These are phyloP conservation scores for Pugionium cornutum DNA, from an alignment of 345 rosid genomes.

Conservation along the genomic window DNA sequence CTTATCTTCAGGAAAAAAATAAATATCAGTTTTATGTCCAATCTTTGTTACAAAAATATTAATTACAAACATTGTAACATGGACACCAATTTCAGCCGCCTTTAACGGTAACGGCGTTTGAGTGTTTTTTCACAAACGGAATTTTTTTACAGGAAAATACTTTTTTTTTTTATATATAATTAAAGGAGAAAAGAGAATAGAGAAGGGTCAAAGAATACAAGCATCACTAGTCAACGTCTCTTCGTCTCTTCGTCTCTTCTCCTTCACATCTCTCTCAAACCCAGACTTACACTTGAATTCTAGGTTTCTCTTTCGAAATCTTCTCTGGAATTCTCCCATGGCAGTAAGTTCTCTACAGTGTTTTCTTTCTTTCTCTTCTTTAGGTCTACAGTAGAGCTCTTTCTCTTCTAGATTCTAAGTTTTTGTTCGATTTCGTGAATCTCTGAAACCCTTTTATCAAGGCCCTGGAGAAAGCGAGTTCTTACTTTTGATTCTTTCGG, in stretches of 20 bases:
- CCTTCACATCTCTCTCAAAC: conserved; percentile 23
- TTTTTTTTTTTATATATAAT: too few species aligned
- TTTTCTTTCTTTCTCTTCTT: too few species aligned
- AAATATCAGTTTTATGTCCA: too few species aligned
- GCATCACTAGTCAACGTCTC: conserved; percentile 62
- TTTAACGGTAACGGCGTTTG: conserved; percentile 64
- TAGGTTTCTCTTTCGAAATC: conserved; percentile 20
- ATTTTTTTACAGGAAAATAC: too few species aligned
- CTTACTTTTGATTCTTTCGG: too few species aligned
- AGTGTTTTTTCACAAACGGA: conserved; percentile 1
- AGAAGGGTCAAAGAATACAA: conserved; percentile 52
- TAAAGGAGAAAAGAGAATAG: neutral
- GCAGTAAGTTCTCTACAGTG: conserved; percentile 50
- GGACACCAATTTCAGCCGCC: conserved; percentile 46
- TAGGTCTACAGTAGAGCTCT: neutral
- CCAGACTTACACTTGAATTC: neutral
- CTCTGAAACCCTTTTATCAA: neutral
- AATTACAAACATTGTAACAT: neutral
- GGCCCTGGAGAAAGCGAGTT: too few species aligned
- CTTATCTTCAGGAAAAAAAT: too few species aligned
- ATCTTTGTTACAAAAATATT: too few species aligned
- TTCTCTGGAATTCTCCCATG: conserved; percentile 42
- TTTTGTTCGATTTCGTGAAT: too few species aligned
- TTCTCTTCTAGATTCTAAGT: too few species aligned
- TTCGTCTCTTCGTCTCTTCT: conserved; percentile 25